Percentiles rank a stretch among this genome's conserved stretches.
phyloP scores from a whole-genome alignment of 805 yeast genomes.

The Sugiyamaella marilandica region DNA sequence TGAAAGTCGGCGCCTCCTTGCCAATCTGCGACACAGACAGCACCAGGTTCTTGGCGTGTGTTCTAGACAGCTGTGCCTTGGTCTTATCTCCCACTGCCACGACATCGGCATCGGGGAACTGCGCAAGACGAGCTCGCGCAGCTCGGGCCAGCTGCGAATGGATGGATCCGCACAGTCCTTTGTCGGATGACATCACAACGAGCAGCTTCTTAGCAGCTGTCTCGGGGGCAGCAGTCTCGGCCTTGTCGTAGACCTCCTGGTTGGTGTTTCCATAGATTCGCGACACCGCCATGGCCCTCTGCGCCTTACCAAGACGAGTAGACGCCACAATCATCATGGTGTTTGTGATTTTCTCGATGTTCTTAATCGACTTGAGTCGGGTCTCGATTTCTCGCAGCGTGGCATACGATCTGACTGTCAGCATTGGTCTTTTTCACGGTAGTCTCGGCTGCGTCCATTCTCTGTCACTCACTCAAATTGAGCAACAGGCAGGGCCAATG shows the following conservation, averaged over 20 bases:
- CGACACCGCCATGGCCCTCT: constrained; percentile 85
- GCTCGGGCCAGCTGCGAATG: constrained; percentile 92
- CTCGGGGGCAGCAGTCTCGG: constrained; percentile 65
- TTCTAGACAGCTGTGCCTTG: constrained; percentile 83
- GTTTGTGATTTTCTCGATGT: constrained; percentile 98
- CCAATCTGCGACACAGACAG: constrained; percentile 88
- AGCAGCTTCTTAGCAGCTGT: constrained; percentile 62
- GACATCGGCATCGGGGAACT: constrained; percentile 65
- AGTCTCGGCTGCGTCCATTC: neutral
- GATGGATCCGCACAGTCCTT: constrained; percentile 98
- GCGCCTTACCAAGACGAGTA: constrained; percentile 92
- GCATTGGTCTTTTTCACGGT: neutral
- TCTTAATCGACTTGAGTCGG: constrained; percentile 96
- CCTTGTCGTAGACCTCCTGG: constrained; percentile 67
- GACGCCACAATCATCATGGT: constrained; percentile 99
- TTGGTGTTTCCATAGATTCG: constrained; percentile 81
- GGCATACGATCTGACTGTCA: constrained; percentile 73
- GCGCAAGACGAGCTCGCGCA: constrained; percentile 63
- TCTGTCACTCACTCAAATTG: constrained; percentile 7
- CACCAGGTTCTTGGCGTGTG: constrained; percentile 61
- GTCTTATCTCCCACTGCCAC: constrained; percentile 93
- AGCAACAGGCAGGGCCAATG: neutral
- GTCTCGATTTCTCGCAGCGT: constrained; percentile 97
- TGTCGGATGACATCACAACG: constrained; percentile 90
- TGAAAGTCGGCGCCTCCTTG: constrained; percentile 92